phyloP scores from a whole-genome alignment of 2,329 filamentous ascomycete species.

The Epichloe gansuensis region DNA sequence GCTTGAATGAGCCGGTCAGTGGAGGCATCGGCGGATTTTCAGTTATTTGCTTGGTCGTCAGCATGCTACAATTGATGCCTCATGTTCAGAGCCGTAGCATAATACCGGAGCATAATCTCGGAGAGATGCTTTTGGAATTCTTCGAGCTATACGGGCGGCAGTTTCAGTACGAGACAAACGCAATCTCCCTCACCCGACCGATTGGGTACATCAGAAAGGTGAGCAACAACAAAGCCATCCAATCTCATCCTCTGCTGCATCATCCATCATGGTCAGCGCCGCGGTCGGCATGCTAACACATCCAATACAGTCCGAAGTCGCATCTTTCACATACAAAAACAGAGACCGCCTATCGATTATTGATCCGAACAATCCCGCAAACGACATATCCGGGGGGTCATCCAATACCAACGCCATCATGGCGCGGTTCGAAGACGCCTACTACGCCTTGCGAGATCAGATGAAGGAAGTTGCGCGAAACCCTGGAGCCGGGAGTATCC shows the following conservation, averaged over 20 bases:
- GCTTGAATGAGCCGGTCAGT: constrained; percentile 79
- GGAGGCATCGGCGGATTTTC: constrained; percentile 91
- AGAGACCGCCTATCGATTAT: constrained; percentile 68
- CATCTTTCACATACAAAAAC: constrained; percentile 42
- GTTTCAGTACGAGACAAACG: constrained; percentile 57
- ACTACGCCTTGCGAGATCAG: constrained; percentile 40
- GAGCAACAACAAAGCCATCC: constrained; percentile 13
- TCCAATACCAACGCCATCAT: constrained; percentile 55
- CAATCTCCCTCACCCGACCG: constrained; percentile 65
- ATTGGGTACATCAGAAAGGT: constrained; percentile 63
- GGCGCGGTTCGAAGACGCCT: constrained; percentile 54
- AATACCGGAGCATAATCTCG: constrained; percentile 53
- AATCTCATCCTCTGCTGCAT: neutral
- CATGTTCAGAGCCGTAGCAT: constrained; percentile 49
- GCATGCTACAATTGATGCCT: constrained; percentile 71
- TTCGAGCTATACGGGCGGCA: constrained; percentile 77
- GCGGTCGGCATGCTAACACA: neutral
- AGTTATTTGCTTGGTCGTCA: constrained; percentile 85
- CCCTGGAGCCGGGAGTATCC: constrained; percentile 30
- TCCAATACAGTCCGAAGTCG: constrained; percentile 27
- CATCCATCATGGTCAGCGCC: neutral
- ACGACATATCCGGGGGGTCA: constrained; percentile 86
- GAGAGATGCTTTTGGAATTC: constrained; percentile 74
- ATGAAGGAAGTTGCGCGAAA: constrained; percentile 38
- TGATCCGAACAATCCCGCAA: constrained; percentile 72